Evolutionary conservation across 129 eudicot species (phyloP).

Genomic region (Solidago caesia): DNA sequence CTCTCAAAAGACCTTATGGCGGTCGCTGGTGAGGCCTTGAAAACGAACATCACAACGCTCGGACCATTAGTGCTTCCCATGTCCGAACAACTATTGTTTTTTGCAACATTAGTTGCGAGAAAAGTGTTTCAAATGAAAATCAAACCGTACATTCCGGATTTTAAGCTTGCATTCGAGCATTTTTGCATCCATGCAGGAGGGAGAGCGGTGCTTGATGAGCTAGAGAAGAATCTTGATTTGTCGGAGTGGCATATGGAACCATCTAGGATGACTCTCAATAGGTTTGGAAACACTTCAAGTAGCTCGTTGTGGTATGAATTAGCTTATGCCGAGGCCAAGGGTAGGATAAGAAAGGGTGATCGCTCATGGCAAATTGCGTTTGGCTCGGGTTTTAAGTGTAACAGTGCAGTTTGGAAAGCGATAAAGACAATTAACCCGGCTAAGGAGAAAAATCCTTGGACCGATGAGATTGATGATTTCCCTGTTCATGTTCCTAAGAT

Average conservation of each 20-base stretch:
- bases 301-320: constrained; percentile 70
- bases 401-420: constrained; percentile 63
- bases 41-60: constrained; percentile 64
- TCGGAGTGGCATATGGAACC: constrained; percentile 80
- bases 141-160: constrained; percentile 72
- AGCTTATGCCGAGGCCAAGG: constrained; percentile 67
- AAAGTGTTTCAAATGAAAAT: constrained; percentile 65
- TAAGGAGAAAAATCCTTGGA: constrained; percentile 54
- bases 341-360: constrained; percentile 61
- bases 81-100: constrained; percentile 70
- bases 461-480: constrained; percentile 53
- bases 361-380: constrained; percentile 61
- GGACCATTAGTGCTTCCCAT: constrained; percentile 77
- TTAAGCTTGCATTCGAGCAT: constrained; percentile 76
- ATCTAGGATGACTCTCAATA: constrained; percentile 63
- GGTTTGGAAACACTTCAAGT: constrained; percentile 69
- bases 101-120: constrained; percentile 51
- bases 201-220: constrained; percentile 60
- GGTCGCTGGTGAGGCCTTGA: constrained; percentile 72
- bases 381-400: constrained; percentile 53
- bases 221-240: constrained; percentile 65
- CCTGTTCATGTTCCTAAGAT: constrained; percentile 61
- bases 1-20: constrained; percentile 72
- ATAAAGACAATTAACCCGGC: constrained; percentile 48
- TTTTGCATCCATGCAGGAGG: constrained; percentile 81